Evolutionary conservation across 2,329 filamentous ascomycete genomes (phyloP), one percentile per base, ranked within the genome.

Genomic region (Sporothrix globosa): DNA sequence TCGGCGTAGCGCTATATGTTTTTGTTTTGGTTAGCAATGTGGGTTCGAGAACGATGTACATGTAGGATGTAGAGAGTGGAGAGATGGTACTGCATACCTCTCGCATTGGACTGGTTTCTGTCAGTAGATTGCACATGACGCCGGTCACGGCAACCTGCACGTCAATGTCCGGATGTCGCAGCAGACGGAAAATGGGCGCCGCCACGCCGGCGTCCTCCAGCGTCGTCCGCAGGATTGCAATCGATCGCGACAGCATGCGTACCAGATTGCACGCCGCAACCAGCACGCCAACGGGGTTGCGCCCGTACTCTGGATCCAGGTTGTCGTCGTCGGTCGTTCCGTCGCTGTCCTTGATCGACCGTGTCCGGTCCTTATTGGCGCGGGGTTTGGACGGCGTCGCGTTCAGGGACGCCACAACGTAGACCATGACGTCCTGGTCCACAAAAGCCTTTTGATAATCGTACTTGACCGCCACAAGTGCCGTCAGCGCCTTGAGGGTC

Each of bases 101-200:
- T 79, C 92, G 90, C 88, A 97, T 93, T 0, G 96, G 94, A 77
- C 94, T 97, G 75, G 96, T 92, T 73, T 97, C 92, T 61, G 93
- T 84, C 6, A 97, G 87, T 65, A 99, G 81, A 78, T 99, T 99
- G 75, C 90, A 93, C 52, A 96, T 87, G 7, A 91, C 90, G 48
- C 91, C 90, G 0, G 93, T 96, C 6, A 95, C 93, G 65, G 93
- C 93, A 77, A 96, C 90, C 77, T 94, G 91, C 4, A 98, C 90
- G 68, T 95, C 89, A 44, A 92, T 81, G 74, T 96, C 88, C 7
- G 86, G 84, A 78, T 96, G 91, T 70, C 85, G 88, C 73, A 98
- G 84, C 60, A 97, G 87, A 41, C 84, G 83, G 74, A 94, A 91
- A 9, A 97, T 82, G 3, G 94, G 94, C 74, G 88, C 86, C 1